Evolutionary conservation across 139 green algal genomes (phyloP), one percentile per base, ranked within the genome.

Genomic region (Auxenochlorella pyrenoidosa): DNA sequence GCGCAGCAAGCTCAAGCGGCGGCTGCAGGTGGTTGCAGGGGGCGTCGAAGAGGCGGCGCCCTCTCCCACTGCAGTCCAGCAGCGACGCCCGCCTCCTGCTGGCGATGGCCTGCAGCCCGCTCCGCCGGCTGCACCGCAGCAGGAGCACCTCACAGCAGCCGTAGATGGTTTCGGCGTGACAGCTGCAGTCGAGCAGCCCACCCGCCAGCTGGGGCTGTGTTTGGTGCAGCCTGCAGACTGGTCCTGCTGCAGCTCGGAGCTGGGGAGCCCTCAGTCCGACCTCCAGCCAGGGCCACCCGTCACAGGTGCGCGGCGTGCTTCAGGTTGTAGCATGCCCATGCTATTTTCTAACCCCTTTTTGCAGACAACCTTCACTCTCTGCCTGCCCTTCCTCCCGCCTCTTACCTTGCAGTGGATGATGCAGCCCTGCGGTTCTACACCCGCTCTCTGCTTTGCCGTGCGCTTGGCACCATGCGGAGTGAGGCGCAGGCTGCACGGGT

Each of bases 1-100:
- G 75, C 75, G 75, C 0, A 24, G 84, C 78, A 77, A 54, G 72
- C 63, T 60, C 21, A 79, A 85, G 78, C 78, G 85, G 26, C 82
- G 82, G 32, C 44, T 79, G 32, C 80, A 85, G 30, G 80, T 76
- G 28, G 80, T 44, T 43, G 40, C 59, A 44, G 63, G 77, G 63
- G 36, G 44, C 60, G 80, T 4, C 0, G 40, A 54, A 26, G 79
- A 21, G 30, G 34, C 63, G 3, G 10, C 75, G 80, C n/a, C 63
- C 22, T 85, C 75, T 6, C 75, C 75, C 26, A 77, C 73, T 26
- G 54, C 44, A 2, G 72, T 75, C 36, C 84, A 81, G 43, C 70
- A 88, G 72, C 82, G 68, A 15, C 82, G 68, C 26, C 82, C 82
- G 44, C 38, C 82, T 8, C 82, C 82, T 2, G 36, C 32, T 60